These are phyloP conservation scores for Pythium rishiriense DNA, from an alignment of 352 stramenopile genomes.

Conservation along the genomic window DNA sequence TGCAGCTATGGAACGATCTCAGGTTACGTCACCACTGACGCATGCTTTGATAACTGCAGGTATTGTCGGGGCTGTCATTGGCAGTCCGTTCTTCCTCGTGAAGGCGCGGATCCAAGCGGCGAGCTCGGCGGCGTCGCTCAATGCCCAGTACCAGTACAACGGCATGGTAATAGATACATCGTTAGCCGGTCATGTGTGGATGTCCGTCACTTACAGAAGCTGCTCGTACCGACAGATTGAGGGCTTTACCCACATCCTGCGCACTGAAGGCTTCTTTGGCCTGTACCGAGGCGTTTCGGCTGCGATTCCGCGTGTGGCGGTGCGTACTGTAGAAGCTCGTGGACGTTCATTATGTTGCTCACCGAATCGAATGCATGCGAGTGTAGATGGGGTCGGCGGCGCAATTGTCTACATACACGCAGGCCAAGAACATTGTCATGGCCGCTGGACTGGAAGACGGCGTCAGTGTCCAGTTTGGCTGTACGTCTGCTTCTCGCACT, in stretches of 20 bases:
- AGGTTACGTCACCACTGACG: no score
- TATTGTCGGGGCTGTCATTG: conserved; percentile 73
- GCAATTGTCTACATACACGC: conserved; percentile 84
- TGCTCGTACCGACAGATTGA: conserved; percentile 47
- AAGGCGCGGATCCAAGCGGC: conserved; percentile 85
- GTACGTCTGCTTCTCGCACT: conserved; percentile 33
- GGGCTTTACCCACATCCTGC: conserved; percentile 75
- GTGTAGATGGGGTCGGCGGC: conserved; percentile 77
- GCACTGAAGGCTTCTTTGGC: conserved; percentile 62
- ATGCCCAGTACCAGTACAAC: conserved; percentile 82
- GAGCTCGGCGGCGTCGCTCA: conserved; percentile 70
- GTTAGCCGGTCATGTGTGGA: not conserved
- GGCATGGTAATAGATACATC: conserved; percentile 53
- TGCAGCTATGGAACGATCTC: not conserved
- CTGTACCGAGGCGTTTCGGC: conserved; percentile 76
- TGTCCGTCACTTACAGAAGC: not conserved
- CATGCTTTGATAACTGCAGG: conserved; percentile 29
- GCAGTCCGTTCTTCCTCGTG: conserved; percentile 85
- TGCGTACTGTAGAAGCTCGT: conserved; percentile 34
- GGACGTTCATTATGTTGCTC: not conserved
- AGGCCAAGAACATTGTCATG: conserved; percentile 82
- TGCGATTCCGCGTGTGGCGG: conserved; percentile 75
- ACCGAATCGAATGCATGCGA: not conserved
- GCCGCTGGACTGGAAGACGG: conserved; percentile 73
- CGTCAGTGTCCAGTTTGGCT: conserved; percentile 73